A percentile compares a stretch with the other conserved stretches of the same genome.
Conservation (phyloP, 495 filamentous ascomycete genomes). For the Penicillium steckii region DNA sequence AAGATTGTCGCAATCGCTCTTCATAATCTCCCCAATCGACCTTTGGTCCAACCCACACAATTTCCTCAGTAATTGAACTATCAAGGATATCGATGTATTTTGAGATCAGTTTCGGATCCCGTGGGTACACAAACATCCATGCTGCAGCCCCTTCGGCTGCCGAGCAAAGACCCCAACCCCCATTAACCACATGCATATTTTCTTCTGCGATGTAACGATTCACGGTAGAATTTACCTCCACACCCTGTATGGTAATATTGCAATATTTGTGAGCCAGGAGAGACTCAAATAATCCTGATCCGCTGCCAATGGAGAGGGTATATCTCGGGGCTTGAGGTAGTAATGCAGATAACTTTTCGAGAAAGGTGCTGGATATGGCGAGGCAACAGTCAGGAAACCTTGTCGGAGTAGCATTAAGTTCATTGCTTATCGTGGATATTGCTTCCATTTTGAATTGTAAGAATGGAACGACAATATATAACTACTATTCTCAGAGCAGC, state of each 20-base stretch:
- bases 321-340: constrained; percentile 41
- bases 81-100: constrained; percentile 41
- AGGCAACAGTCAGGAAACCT: constrained; percentile 47
- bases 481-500: too few species aligned
- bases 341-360: constrained; percentile 29
- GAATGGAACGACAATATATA: too few species aligned
- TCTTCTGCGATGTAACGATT: constrained; percentile 48
- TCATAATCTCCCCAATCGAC: constrained; percentile 49
- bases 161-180: constrained; percentile 39
- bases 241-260: constrained; percentile 34
- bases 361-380: constrained; percentile 43
- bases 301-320: constrained; percentile 54
- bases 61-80: constrained; percentile 20
- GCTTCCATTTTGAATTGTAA: constrained; percentile 25
- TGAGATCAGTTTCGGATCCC: constrained; percentile 41
- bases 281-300: constrained; percentile 53
- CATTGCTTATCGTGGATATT: constrained; percentile 18
- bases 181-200: constrained; percentile 40
- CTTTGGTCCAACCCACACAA: constrained; percentile 53
- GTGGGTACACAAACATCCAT: constrained; percentile 59
- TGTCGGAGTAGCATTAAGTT: constrained; percentile 22
- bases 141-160: constrained; percentile 35
- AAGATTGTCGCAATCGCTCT: constrained; percentile 19
- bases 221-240: constrained; percentile 44
- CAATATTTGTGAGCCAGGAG: constrained; percentile 32